phyloP scores from a whole-genome alignment of 192 early-diverging fungal species.

The Coemansia sp. region DNA sequence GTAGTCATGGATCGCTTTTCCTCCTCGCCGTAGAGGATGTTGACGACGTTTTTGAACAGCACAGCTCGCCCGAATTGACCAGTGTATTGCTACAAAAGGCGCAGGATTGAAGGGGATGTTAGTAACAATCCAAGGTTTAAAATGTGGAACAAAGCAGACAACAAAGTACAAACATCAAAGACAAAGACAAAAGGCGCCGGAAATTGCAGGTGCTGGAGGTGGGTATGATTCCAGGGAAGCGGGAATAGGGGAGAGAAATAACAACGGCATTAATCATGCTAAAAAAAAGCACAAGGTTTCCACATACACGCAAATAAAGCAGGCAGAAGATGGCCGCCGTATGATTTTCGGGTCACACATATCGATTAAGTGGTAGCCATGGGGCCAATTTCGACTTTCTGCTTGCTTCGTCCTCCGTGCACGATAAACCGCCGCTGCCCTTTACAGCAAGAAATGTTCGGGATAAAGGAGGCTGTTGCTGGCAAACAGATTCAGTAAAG shows the following conservation, averaged over 20 bases:
- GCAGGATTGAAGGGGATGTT: neutral
- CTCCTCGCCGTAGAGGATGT: conserved; percentile 38
- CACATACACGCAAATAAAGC: neutral
- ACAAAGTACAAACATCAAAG: neutral
- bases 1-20: conserved; percentile 52
- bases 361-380: neutral
- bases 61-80: conserved; percentile 48
- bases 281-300: neutral
- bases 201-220: neutral
- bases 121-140: neutral
- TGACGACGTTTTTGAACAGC: conserved; percentile 35
- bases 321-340: too few species aligned
- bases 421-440: neutral
- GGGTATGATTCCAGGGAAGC: neutral
- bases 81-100: conserved; percentile 40
- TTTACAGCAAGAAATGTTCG: neutral
- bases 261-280: neutral
- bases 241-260: conserved; percentile 1
- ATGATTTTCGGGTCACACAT: neutral
- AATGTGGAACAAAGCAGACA: neutral
- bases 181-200: neutral
- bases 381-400: neutral
- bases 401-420: neutral
- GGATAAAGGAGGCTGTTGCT: neutral
- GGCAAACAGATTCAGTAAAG: neutral